Percentiles rank a stretch among this genome's conserved stretches.
phyloP scores from a whole-genome alignment of 306 rosid species.

The Alnus rubra region DNA sequence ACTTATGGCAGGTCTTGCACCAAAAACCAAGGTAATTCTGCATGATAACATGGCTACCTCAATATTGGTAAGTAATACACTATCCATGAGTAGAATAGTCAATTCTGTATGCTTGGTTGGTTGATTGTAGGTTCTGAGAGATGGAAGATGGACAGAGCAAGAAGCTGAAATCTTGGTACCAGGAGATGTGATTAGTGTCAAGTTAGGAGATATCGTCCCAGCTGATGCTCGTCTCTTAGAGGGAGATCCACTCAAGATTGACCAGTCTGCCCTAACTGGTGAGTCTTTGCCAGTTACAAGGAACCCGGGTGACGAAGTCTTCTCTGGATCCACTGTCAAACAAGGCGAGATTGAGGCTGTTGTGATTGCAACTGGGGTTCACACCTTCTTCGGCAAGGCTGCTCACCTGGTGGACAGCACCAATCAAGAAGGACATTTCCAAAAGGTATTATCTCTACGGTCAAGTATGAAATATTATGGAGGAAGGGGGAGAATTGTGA shows the following conservation, averaged over 20 bases:
- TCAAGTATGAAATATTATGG: not conserved
- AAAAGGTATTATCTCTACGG: constrained; percentile 52
- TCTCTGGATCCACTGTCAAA: constrained; percentile 89
- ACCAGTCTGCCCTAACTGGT: constrained; percentile 89
- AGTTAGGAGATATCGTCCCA: constrained; percentile 84
- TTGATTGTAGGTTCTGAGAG: constrained; percentile 62
- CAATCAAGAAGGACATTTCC: constrained; percentile 80
- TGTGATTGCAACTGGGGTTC: constrained; percentile 93
- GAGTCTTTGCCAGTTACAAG: constrained; percentile 74
- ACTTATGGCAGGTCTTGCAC: constrained; percentile 97
- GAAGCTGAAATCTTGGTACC: constrained; percentile 80
- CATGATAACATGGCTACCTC: not conserved
- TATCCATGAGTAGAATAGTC: not conserved
- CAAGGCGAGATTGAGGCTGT: constrained; percentile 94
- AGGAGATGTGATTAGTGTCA: constrained; percentile 78
- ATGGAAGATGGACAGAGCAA: constrained; percentile 83
- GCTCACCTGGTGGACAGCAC: constrained; percentile 91
- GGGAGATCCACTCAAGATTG: constrained; percentile 80
- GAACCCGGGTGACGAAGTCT: constrained; percentile 66
- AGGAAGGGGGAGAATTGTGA: not conserved
- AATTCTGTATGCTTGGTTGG: not conserved
- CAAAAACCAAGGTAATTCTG: constrained; percentile 68
- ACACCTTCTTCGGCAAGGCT: constrained; percentile 95
- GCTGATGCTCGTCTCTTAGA: constrained; percentile 91
- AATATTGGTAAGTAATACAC: not conserved